Evolutionary conservation across 257 asterid species (phyloP).

Genomic region (Ilex asprella): DNA sequence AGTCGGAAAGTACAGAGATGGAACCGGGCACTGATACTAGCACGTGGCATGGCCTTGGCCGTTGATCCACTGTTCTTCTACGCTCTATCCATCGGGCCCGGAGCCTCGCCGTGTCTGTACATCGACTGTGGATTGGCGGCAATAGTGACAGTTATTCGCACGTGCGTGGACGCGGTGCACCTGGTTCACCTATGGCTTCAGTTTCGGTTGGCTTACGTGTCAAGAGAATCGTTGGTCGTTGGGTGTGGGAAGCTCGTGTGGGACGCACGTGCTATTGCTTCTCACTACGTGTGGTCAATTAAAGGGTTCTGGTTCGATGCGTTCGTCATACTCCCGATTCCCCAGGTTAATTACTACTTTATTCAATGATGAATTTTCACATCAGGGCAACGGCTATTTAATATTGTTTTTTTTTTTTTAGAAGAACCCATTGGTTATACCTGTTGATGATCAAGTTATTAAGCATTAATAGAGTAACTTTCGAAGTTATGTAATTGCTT

Average conservation of each 20-base stretch:
- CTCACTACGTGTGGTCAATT: slow-evolving; percentile 59
- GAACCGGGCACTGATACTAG: slow-evolving; percentile 79
- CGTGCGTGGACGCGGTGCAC: slow-evolving; percentile 81
- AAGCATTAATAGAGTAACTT: too few species aligned
- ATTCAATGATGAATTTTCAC: too few species aligned
- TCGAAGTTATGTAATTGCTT: too few species aligned
- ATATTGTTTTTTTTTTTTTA: too few species aligned
- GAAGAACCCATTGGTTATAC: too few species aligned
- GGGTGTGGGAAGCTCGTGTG: slow-evolving; percentile 99
- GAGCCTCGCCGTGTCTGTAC: slow-evolving; percentile 70
- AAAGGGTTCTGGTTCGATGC: slow-evolving; percentile 91
- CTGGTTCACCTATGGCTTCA: slow-evolving; percentile 74
- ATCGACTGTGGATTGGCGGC: slow-evolving; percentile 67
- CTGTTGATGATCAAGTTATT: too few species aligned
- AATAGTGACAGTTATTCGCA: slow-evolving; percentile 61
- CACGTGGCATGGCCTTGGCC: slow-evolving; percentile 91
- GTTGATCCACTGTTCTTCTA: slow-evolving; percentile 88
- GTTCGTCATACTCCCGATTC: slow-evolving; percentile 87
- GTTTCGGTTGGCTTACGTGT: slow-evolving; percentile 85
- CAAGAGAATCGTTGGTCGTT: slow-evolving; percentile 75
- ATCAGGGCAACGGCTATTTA: too few species aligned
- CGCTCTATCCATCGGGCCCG: slow-evolving; percentile 69
- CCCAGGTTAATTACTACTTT: slow-evolving; percentile 52
- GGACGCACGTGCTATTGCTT: slow-evolving; percentile 81
- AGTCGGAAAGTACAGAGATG: slow-evolving; percentile 74